Base-by-base conservation (phyloP, 2,329 filamentous ascomycete species). In the Penicillium sp. region DNA sequence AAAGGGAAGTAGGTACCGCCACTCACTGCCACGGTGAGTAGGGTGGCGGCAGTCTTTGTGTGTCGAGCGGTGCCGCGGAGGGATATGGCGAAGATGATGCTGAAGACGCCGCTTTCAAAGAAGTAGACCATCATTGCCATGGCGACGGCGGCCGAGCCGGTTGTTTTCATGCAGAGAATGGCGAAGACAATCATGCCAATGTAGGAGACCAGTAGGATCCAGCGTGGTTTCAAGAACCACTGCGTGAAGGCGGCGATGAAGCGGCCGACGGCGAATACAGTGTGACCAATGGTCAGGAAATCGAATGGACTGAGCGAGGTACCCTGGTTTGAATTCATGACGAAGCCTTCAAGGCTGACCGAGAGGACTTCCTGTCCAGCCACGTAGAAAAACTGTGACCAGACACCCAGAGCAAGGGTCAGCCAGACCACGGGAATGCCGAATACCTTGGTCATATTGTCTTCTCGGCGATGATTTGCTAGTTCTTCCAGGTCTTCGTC, bases 31-130 rank as follows among this genome's bases (percentile, higher is more conserved):
- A 76, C 73, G 0, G 80, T 79, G 39, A 85, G 64, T 2, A 81
- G 56, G 0, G 76, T 74, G 6, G 76, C 72, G 6, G 77, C 81
- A 28, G 78, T 73, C 58, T 83, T 83, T 13, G 81, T 83, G 59
- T 81, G 76, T 12, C 66, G 70, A 5, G 80, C 81, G 55, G 81
- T 72, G 7, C 81, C 81, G 20, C 81, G 79, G 8, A 85, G 70
- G 2, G 73, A 70, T 53, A 81, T 78, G 10, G 78, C 79, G 55
- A 79, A 84, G 47, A 82, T 78, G 42, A 81, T 75, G 35, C 77
- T 74, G 66, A 83, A 84, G 2, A 79, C 69, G 3, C 81, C 81
- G 8, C 80, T 81, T 66, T 84, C 79, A 56, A 82, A 82, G 54
- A 83, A 77, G 61, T 78, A 81, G 41, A 80, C 59, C 54, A 83